Conservation (phyloP, 345 rosid species). For the Brassica incana region DNA sequence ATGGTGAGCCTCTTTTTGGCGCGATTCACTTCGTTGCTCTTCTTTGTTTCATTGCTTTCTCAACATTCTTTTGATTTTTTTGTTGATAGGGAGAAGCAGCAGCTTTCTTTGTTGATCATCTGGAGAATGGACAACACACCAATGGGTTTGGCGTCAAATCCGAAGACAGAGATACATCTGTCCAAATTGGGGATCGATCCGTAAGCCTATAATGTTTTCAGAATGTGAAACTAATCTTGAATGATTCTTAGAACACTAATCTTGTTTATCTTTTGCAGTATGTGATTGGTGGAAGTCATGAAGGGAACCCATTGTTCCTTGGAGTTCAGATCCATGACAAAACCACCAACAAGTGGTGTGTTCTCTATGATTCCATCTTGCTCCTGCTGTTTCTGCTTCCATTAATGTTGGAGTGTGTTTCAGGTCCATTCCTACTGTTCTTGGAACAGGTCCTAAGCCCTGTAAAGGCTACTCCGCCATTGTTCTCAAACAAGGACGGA, state of each 20-base stretch:
- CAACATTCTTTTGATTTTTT: constrained; percentile 19
- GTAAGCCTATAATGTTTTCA: constrained; percentile 44
- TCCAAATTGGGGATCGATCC: constrained; percentile 49
- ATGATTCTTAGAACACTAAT: constrained; percentile 8
- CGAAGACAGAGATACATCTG: constrained; percentile 38
- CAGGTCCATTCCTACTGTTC: constrained; percentile 69
- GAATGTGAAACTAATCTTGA: background rate
- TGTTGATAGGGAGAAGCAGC: constrained; percentile 75
- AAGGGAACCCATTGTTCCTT: constrained; percentile 52
- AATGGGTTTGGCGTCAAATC: constrained; percentile 50
- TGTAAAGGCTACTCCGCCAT: constrained; percentile 65
- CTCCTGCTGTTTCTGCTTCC: constrained; percentile 17
- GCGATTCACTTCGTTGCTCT: constrained; percentile 32
- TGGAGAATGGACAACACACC: constrained; percentile 42
- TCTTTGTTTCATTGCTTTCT: constrained; percentile 24
- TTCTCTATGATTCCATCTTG: background rate
- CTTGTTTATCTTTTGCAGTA: constrained; percentile 55
- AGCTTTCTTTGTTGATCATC: constrained; percentile 50
- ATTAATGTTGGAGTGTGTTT: constrained; percentile 13
- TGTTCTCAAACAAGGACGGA: constrained; percentile 56
- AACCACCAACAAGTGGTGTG: constrained; percentile 58
- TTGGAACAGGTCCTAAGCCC: constrained; percentile 64
- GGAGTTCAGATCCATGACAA: constrained; percentile 58
- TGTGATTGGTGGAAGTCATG: constrained; percentile 57
- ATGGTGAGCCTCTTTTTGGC: constrained; percentile 71